Conservation (phyloP, 2,329 filamentous ascomycete species). For the Mycosphaerella sp. region DNA sequence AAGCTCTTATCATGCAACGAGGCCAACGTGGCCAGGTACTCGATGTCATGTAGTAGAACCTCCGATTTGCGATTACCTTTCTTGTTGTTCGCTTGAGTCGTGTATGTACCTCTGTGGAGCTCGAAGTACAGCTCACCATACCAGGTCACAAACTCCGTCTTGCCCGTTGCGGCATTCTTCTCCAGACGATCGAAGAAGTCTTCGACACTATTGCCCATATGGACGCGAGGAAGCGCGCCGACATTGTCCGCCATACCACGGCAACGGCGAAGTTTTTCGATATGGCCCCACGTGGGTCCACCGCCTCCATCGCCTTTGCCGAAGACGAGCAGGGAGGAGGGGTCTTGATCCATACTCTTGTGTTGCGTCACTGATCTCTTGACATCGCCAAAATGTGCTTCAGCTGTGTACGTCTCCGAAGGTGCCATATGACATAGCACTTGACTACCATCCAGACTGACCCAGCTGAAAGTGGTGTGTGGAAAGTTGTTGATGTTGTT, state of each 20-base stretch:
- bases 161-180: slow-evolving; percentile 58
- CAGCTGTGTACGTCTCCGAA: slow-evolving; percentile 88
- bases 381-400: slow-evolving; percentile 91
- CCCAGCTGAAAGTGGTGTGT: slow-evolving; percentile 99
- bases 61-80: slow-evolving; percentile 84
- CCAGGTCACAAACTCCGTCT: slow-evolving; percentile 80
- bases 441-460: slow-evolving; percentile 88
- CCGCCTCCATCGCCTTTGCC: slow-evolving; percentile 96
- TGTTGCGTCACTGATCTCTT: slow-evolving; percentile 84
- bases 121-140: slow-evolving; percentile 98
- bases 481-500: slow-evolving; percentile 99
- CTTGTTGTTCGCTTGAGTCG: slow-evolving; percentile 88
- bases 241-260: slow-evolving; percentile 85
- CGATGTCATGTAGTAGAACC: slow-evolving; percentile 76
- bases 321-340: slow-evolving; percentile 84
- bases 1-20: slow-evolving; percentile 63
- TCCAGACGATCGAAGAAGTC: slow-evolving; percentile 87
- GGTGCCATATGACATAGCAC: slow-evolving; percentile 98
- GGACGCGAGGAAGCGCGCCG: slow-evolving; percentile 75
- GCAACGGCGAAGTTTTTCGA: slow-evolving; percentile 90
- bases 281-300: slow-evolving; percentile 85
- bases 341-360: slow-evolving; percentile 91
- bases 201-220: slow-evolving; percentile 84
- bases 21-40: slow-evolving; percentile 79
- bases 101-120: slow-evolving; percentile 93